These are phyloP conservation scores for Arthroderma uncinatum DNA, from an alignment of 2,329 filamentous ascomycete genomes.

Conservation along the genomic window DNA sequence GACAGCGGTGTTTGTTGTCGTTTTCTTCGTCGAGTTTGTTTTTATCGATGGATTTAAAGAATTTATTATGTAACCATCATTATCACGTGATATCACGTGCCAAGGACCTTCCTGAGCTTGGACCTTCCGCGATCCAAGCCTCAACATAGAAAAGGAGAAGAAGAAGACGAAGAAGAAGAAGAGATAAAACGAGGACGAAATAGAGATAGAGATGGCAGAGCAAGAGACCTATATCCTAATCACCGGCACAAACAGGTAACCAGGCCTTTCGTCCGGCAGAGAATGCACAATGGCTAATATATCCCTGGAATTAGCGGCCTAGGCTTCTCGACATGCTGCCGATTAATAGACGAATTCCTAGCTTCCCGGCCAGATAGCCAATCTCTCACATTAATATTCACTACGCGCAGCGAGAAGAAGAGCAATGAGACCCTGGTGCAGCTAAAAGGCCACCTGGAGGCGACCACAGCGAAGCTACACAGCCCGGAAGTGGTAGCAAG, in stretches of 20 bases:
- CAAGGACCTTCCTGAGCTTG: too few relatives aligned
- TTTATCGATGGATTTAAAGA: too few relatives aligned
- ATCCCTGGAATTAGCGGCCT: constrained; percentile 53
- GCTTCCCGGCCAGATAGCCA: constrained; percentile 52
- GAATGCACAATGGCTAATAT: not conserved
- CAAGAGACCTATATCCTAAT: constrained; percentile 49
- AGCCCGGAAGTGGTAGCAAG: not conserved
- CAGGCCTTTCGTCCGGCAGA: not conserved
- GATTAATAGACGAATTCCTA: constrained; percentile 84
- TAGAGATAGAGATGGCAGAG: not conserved
- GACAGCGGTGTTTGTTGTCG: too few relatives aligned
- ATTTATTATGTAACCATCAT: too few relatives aligned
- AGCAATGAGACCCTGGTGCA: constrained; percentile 57
- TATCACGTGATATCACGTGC: not conserved
- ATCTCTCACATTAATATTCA: constrained; percentile 68
- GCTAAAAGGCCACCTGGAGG: constrained; percentile 52
- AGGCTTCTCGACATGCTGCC: constrained; percentile 70
- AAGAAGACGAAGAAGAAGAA: not conserved
- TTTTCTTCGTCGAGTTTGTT: not conserved
- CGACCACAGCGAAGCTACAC: constrained; percentile 14
- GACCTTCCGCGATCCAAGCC: too few relatives aligned
- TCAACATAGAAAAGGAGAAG: not conserved
- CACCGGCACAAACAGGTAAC: constrained; percentile 64
- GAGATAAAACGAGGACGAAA: not conserved
- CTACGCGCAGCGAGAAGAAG: constrained; percentile 66